Conservation (phyloP, 192 early-diverging fungal genomes). For the Dissophora ornata region DNA sequence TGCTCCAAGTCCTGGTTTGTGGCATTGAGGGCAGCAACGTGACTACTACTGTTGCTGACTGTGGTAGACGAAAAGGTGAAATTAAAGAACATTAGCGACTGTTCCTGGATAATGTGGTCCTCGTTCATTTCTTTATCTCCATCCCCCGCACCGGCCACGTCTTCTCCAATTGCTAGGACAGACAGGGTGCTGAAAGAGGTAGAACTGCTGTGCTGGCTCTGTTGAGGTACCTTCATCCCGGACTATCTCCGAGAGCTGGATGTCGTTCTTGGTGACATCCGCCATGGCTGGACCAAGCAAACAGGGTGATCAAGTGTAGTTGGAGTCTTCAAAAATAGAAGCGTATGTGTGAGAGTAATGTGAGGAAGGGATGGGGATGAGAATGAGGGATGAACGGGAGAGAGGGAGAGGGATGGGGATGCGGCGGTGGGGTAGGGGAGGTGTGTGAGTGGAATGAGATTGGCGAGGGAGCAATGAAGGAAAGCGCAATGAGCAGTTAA, state of each 20-base stretch:
- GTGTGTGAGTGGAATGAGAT: background rate
- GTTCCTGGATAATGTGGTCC: no score
- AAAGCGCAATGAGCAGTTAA: background rate
- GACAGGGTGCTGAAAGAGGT: background rate
- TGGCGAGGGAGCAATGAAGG: background rate
- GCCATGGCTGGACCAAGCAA: background rate
- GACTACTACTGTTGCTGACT: constrained; percentile 21
- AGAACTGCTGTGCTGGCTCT: background rate
- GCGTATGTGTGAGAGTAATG: background rate
- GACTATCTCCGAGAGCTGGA: background rate
- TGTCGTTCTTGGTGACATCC: background rate
- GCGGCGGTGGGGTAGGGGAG: constrained; percentile 4
- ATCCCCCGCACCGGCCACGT: no score
- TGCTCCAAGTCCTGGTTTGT: constrained; percentile 13
- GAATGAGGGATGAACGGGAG: background rate
- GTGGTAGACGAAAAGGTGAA: background rate
- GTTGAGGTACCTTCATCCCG: constrained; percentile 5
- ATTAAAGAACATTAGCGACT: background rate
- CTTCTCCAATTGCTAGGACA: no score
- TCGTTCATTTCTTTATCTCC: no score
- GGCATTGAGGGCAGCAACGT: background rate
- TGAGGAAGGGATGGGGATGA: background rate
- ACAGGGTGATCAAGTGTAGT: background rate
- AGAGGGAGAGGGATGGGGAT: constrained; percentile 1
- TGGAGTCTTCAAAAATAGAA: background rate